Evolutionary conservation across 1,139 yeast species (phyloP), one percentile per base, ranked within the genome.

Genomic region (Pichia sorboxylosa): DNA sequence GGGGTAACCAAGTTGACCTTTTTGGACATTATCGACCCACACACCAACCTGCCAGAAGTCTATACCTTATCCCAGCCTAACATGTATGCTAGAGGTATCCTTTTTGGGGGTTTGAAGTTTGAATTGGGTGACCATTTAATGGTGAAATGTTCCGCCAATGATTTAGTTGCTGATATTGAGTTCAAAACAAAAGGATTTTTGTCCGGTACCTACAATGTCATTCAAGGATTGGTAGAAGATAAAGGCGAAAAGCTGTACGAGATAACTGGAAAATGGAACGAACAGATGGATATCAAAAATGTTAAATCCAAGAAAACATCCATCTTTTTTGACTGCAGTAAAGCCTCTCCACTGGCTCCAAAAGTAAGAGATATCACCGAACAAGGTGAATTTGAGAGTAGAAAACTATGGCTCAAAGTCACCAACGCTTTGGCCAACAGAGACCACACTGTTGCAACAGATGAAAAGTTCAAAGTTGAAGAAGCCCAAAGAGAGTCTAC

Each of bases 161-260:
- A 73, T 6, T 65, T 67, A 38, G 67, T 70, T 35, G 90, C 92
- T 4, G 92, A 81, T 49, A 80, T 90, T 35, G 98, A 90, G 42
- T 90, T 90, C 59, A 87, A 90, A 52, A 82, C 93, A 1, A 90
- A 90, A 56, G 98, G 98, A 1, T 83, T 85, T 52, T 81, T 92
- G 28, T 69, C 87, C 15, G 98, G 98, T 16, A 72, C 92, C 1
- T 90, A 90, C 54, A 93, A 90, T 55, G 84, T 84, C 5, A 81
- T 90, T 42, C 79, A 74, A 43, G 98, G 97, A 32, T 57, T 56
- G 2, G 64, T 90, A 30, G 75, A 68, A 49, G 66, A 71, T 32
- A 45, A 63, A 5, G 71, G 71, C 8, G 73, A 80, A 45, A 61
- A 61, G 1, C 57, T 79, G 28, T 85, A 63, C 51, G 78, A 73